Evolutionary conservation across 306 rosid species (phyloP), one percentile per base, ranked within the genome.

Genomic region (Hippophae tibetana): DNA sequence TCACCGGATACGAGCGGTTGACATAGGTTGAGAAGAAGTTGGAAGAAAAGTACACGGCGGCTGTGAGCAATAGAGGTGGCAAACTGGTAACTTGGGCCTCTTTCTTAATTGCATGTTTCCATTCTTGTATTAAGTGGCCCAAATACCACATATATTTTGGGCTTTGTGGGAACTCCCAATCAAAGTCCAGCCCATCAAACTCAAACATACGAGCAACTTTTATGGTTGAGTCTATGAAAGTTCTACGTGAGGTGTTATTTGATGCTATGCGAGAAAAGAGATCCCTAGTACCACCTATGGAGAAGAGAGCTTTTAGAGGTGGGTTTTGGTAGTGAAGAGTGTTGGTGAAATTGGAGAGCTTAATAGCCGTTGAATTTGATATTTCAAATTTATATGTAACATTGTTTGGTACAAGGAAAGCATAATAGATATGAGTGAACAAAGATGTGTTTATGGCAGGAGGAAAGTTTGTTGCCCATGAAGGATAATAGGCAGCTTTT

Each of bases 141-240:
- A 81, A 66, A 64, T 70, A 6, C 31, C 50, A 47, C 86, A 79
- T 81, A 42, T 86, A 78, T 10, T 51, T 43, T 5, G 71, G 10
- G 73, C 8, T 76, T 68, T 9, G 47, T 7, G 97, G 97, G 23
- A 47, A 89, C 13, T 89, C 95, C 97, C 97, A 86, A 26, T 86
- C 92, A 0, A 86, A 72, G 62, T 86, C 92, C 26, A 89, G 10
- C 3, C 95, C 92, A 42, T 83, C 71, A 74, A 89, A 86, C 9
- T 81, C 81, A 51, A 67, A 89, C 47, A 64, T 52, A 7, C 95
- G 78, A 0, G 95, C 89, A 10, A 78, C 79, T 6, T 65, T 43
- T 7, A 83, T 73, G 2, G 87, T 56, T 12, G 92, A 82, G 69
- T 70, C 50, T 54, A 89, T 83, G 84, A 89, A 86, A 49, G 59